Base-by-base conservation (phyloP, 2,329 filamentous ascomycete genomes). In the Shiraia sp. region DNA sequence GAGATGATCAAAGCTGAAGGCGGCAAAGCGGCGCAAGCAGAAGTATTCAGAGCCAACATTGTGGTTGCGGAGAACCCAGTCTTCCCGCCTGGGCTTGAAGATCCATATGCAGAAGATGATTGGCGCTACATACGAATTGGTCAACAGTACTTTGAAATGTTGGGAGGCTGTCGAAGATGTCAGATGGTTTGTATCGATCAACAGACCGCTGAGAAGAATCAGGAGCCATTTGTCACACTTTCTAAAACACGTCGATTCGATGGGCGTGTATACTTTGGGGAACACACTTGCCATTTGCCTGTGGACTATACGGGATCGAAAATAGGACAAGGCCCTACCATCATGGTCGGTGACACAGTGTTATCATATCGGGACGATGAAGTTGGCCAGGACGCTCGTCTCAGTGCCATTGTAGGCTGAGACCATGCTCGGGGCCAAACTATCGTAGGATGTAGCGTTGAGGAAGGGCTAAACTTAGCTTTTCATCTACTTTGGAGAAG, bases 171-270 rank as follows among this genome's bases (percentile, higher is more conserved):
- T 61, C 81, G 90, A 46, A 77, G 93, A 45, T 99, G 93, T 57
- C 90, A 96, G 66, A 97, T 99, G 91, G 86, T 99, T 8, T 96
- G 92, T 64, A 82, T 97, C 32, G 85, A 99, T 61, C 93, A 96
- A 66, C 75, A 83, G 32, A 96, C 86, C 10, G 90, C 84, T 0
- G 78, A 83, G 49, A 87, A 83, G 65, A 82, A 84, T 50, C 83
- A 90, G 49, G 93, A 97, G 67, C 93, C 93, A 0, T 95, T 93
- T 62, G 81, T 87, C 3, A 96, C 90, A 1, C 72, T 99, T 44
- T 86, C 88, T 2, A 96, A 95, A 74, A 95, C 89, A 9, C 81
- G 93, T 54, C 81, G 88, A 42, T 83, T 89, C 50, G 83, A 88
- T 36, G 89, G 90, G 2, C 90, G 90, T 69, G 86, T 96, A 2